Conservation (phyloP, 257 asterid genomes). For the Solanum tacnaense region DNA sequence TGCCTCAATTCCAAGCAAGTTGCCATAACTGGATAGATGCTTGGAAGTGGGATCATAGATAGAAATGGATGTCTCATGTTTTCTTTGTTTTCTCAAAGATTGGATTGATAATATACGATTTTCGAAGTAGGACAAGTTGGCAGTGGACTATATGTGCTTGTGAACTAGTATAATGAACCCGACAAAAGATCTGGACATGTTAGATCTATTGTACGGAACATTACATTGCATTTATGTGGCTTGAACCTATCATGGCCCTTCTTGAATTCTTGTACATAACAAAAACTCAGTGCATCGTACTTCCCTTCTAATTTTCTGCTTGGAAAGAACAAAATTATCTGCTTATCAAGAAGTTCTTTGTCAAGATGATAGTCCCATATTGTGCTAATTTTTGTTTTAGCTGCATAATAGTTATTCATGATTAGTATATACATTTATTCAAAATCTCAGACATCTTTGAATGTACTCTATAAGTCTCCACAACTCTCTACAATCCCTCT, state of each 20-base stretch:
- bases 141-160: too few species aligned
- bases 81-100: too few species aligned
- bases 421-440: background rate
- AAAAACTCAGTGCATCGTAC: background rate
- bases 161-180: too few species aligned
- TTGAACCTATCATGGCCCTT: background rate
- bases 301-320: background rate
- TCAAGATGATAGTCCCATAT: background rate
- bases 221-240: background rate
- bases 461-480: too few species aligned
- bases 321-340: background rate
- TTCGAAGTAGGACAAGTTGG: too few species aligned
- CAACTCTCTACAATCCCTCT: too few species aligned
- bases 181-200: background rate
- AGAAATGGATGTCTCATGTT: too few species aligned
- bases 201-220: background rate
- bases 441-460: too few species aligned
- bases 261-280: background rate
- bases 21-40: too few species aligned
- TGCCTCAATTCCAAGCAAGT: too few species aligned
- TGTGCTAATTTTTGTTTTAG: background rate
- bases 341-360: background rate
- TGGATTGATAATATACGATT: too few species aligned
- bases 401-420: background rate
- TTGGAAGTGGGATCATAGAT: too few species aligned